Evolutionary conservation across 1,139 yeast genomes (phyloP).

Genomic region (Nakaseomyces delphensis): DNA sequence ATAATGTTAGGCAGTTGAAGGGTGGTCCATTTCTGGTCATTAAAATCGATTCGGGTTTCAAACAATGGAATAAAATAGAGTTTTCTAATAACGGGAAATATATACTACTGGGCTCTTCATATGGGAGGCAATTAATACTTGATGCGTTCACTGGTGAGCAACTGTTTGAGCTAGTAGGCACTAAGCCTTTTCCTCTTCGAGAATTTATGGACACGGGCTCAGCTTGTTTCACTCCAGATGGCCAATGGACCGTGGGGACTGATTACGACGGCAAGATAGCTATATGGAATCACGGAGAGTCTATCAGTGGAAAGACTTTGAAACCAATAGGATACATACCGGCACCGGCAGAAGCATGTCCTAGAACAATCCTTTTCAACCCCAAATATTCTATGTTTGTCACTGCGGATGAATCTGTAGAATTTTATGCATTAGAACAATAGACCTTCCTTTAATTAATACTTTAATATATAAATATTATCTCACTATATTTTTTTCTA

Average conservation of each 20-base stretch:
- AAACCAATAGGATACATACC: conserved; percentile 28
- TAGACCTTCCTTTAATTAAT: neutral
- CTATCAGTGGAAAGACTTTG: conserved; percentile 25
- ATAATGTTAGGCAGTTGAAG: conserved; percentile 51
- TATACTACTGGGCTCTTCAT: conserved; percentile 53
- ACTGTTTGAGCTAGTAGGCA: conserved; percentile 45
- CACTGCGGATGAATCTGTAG: conserved; percentile 55
- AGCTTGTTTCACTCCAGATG: conserved; percentile 76
- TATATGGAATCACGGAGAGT: conserved; percentile 51
- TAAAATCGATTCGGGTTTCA: conserved; percentile 35
- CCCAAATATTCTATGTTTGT: conserved; percentile 73
- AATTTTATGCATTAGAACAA: conserved; percentile 23
- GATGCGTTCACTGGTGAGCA: conserved; percentile 66
- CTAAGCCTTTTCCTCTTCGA: conserved; percentile 35
- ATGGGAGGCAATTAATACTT: conserved; percentile 46
- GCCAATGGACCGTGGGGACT: conserved; percentile 59
- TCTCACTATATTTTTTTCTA: conserved; percentile 20
- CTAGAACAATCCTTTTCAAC: conserved; percentile 63
- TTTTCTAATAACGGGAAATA: conserved; percentile 76
- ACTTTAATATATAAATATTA: conserved; percentile 12
- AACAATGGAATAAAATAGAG: conserved; percentile 58
- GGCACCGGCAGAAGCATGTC: conserved; percentile 34
- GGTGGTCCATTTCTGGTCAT: conserved; percentile 45
- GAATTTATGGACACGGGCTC: conserved; percentile 51
- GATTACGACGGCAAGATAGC: conserved; percentile 46